phyloP scores from a whole-genome alignment of 495 filamentous ascomycete genomes.

The Tricharina praecox region DNA sequence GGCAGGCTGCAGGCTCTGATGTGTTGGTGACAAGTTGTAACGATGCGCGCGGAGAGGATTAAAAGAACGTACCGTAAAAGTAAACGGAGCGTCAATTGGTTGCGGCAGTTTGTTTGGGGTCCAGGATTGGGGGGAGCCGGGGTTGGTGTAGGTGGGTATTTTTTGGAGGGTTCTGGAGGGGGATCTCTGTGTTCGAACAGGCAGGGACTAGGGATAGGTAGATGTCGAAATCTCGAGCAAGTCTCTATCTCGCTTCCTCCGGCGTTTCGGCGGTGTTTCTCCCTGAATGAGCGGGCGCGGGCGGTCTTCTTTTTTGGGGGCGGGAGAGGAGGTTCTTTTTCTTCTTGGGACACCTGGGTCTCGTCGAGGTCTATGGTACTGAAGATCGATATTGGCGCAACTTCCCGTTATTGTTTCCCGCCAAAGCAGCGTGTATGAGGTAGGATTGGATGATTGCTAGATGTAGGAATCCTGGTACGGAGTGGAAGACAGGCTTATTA shows the following conservation, averaged over 20 bases:
- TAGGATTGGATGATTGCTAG: background rate
- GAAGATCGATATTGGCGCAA: background rate
- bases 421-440: background rate
- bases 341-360: background rate
- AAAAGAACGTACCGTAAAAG: background rate
- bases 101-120: background rate
- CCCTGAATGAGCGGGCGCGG: background rate
- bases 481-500: background rate
- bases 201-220: no score
- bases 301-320: background rate
- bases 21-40: constrained; percentile 5
- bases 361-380: background rate
- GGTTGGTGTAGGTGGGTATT: no score
- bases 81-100: background rate
- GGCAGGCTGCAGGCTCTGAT: constrained; percentile 3
- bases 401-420: background rate
- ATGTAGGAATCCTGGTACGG: background rate
- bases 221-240: background rate
- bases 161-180: no score
- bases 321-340: background rate
- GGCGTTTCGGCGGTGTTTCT: background rate
- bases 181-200: no score
- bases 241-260: background rate
- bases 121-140: no score
- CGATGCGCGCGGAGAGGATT: background rate